These are phyloP conservation scores for Aspergillus spinulosporus DNA, from an alignment of 2,329 filamentous ascomycete species.

Conservation along the genomic window DNA sequence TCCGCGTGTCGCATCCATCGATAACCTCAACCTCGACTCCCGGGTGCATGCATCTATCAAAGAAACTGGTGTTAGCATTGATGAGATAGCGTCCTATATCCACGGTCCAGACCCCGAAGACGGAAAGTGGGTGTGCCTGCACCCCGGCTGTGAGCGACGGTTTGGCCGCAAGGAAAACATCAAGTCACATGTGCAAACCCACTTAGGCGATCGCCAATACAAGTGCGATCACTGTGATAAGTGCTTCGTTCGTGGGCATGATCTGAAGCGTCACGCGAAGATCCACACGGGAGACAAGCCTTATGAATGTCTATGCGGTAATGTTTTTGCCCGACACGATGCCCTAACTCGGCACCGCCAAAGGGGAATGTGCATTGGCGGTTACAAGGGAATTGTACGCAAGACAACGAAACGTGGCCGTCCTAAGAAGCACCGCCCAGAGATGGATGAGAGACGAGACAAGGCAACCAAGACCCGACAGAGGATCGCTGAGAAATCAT, in stretches of 20 bases:
- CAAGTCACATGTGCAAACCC: slow-evolving; percentile 96
- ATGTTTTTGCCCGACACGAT: slow-evolving; percentile 92
- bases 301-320: slow-evolving; percentile 90
- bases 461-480: slow-evolving; percentile 58
- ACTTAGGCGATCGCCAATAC: slow-evolving; percentile 93
- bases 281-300: slow-evolving; percentile 96
- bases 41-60: slow-evolving; percentile 63
- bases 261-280: slow-evolving; percentile 94
- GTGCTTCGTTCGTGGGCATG: slow-evolving; percentile 95
- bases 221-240: slow-evolving; percentile 91
- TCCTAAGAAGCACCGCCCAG: slow-evolving; percentile 63
- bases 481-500: slow-evolving; percentile 37
- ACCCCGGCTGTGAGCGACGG: slow-evolving; percentile 75
- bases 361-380: slow-evolving; percentile 93
- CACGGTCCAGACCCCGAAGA: slow-evolving; percentile 69
- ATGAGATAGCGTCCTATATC: slow-evolving; percentile 78
- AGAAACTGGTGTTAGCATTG: slow-evolving; percentile 81
- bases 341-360: slow-evolving; percentile 92
- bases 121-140: slow-evolving; percentile 78
- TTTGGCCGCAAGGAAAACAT: slow-evolving; percentile 99
- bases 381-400: slow-evolving; percentile 76
- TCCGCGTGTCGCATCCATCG: slow-evolving; percentile 46
- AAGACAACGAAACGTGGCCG: slow-evolving; percentile 67
- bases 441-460: slow-evolving; percentile 57
- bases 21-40: slow-evolving; percentile 53